phyloP scores from a whole-genome alignment of 371 early-diverging fungal species.

The Mucor lusitanicus region DNA sequence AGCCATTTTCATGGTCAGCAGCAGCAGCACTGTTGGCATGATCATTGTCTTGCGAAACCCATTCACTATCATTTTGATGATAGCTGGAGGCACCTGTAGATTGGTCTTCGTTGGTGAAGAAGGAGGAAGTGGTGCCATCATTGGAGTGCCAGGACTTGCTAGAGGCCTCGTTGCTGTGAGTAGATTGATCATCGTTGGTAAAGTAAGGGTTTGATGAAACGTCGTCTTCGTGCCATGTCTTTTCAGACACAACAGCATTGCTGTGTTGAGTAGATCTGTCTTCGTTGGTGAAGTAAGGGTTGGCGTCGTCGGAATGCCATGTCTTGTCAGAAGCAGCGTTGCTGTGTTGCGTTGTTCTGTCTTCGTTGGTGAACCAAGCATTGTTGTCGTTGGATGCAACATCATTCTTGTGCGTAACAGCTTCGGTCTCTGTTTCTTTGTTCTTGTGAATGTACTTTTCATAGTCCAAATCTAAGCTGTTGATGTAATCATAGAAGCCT shows the following conservation, averaged over 20 bases:
- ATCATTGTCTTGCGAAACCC: conserved; percentile 22
- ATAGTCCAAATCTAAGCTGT: conserved; percentile 34
- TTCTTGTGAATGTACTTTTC: conserved; percentile 31
- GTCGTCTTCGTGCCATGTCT: neutral
- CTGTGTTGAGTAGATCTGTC: conserved; percentile 13
- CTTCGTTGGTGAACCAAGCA: conserved; percentile 19
- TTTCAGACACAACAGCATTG: neutral
- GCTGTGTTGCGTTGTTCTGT: conserved; percentile 5
- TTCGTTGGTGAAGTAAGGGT: conserved; percentile 15
- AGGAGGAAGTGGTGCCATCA: conserved; percentile 15
- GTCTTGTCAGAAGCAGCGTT: conserved; percentile 1
- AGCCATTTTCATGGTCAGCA: conserved; percentile 16
- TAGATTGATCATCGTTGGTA: conserved; percentile 15
- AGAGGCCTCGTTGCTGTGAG: neutral
- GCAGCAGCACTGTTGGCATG: neutral
- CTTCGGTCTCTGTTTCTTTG: conserved; percentile 30
- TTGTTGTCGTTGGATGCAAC: conserved; percentile 3
- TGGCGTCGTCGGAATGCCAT: conserved; percentile 4
- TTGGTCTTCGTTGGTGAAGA: conserved; percentile 36
- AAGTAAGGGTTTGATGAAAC: conserved; percentile 9
- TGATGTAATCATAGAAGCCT: conserved; percentile 13
- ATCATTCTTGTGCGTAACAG: conserved; percentile 41
- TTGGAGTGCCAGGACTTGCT: conserved; percentile 8
- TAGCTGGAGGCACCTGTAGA: neutral
- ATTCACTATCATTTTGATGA: conserved; percentile 21